Conservation (phyloP, 768 basidiomycete genomes). For the Phaeolepiota aurea region DNA sequence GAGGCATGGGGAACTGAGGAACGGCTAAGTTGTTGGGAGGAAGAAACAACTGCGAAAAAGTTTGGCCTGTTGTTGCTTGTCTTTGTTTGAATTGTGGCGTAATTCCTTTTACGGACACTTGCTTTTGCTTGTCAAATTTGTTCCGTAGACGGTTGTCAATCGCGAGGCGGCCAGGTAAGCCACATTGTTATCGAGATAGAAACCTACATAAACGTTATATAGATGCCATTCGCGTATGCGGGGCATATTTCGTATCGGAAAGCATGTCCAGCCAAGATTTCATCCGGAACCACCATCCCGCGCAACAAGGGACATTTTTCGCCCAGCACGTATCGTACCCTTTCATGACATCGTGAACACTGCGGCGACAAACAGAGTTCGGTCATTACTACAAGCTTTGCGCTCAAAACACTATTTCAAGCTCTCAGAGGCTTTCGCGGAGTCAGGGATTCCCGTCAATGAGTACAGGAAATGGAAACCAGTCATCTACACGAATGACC, state of each 20-base stretch:
- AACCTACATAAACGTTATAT: neutral
- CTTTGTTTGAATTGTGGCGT: slow-evolving; percentile 9
- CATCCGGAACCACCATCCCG: slow-evolving; percentile 7
- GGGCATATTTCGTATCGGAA: slow-evolving; percentile 9
- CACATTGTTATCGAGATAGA: neutral
- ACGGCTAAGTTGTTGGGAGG: slow-evolving; percentile 14
- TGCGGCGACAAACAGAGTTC: neutral
- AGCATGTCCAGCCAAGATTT: slow-evolving; percentile 2
- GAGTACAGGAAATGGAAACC: slow-evolving; percentile 33
- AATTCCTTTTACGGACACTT: neutral
- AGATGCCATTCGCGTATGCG: slow-evolving; percentile 16
- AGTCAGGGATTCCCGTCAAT: slow-evolving; percentile 21
- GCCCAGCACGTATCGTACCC: slow-evolving; percentile 24
- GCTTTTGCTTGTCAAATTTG: neutral
- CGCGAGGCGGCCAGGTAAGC: neutral
- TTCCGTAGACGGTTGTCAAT: neutral
- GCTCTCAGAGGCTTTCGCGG: slow-evolving; percentile 20
- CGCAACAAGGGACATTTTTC: slow-evolving; percentile 15
- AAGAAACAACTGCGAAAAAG: slow-evolving; percentile 8
- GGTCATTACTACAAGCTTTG: slow-evolving; percentile 23
- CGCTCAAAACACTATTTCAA: slow-evolving; percentile 13
- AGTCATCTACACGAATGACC: slow-evolving; percentile 22
- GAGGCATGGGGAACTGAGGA: slow-evolving; percentile 40
- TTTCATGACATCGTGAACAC: slow-evolving; percentile 8
- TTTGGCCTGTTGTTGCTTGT: slow-evolving; percentile 9